These are phyloP conservation scores for Tetrapyrgos nigripes DNA, from an alignment of 1,284 basidiomycete genomes.

Conservation along the genomic window DNA sequence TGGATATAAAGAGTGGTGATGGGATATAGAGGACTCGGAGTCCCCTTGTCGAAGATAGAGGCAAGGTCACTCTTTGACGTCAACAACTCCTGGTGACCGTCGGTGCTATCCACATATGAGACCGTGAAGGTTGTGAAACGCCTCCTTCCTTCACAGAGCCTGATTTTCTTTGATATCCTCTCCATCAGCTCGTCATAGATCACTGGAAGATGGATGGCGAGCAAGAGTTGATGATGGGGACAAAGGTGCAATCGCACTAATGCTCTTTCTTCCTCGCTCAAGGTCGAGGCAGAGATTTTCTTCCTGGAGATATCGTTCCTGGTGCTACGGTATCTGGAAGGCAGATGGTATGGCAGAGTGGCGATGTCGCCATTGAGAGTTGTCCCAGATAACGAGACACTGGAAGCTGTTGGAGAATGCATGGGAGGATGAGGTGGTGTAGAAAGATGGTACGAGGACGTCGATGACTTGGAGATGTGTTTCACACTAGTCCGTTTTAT, in stretches of 20 bases:
- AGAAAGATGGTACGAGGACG: too few species aligned
- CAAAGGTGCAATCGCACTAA: background rate
- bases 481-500: too few species aligned
- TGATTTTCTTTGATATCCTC: slow-evolving; percentile 14
- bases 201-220: slow-evolving; percentile 1
- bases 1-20: background rate
- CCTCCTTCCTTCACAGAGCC: background rate
- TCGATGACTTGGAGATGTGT: too few species aligned
- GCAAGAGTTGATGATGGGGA: background rate
- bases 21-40: background rate
- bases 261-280: background rate
- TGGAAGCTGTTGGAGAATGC: too few species aligned
- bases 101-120: background rate
- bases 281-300: background rate
- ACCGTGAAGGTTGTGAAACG: background rate
- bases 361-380: background rate
- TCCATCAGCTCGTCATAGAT: slow-evolving; percentile 12
- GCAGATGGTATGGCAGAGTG: background rate
- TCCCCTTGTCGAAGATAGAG: background rate
- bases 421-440: too few species aligned
- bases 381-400: background rate
- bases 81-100: background rate
- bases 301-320: background rate
- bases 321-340: background rate
- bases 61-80: slow-evolving; percentile 6